Base-by-base conservation (phyloP, 345 rosid genomes). In the Arabidopsis suecica region DNA sequence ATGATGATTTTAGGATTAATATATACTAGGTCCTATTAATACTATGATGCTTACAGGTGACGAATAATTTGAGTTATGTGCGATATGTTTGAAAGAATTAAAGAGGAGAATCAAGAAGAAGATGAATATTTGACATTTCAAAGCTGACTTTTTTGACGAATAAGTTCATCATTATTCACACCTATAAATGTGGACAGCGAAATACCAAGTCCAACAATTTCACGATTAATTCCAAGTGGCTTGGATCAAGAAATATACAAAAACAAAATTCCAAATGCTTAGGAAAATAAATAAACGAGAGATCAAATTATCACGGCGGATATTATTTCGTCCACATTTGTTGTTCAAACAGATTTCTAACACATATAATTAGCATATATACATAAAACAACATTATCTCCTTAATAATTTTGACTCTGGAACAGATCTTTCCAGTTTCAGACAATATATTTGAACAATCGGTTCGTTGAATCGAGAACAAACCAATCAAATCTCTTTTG, bases 91-190 rank as follows among this genome's bases (percentile, higher is more conserved):
- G 54, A 51, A 51, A 6, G 2, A 16, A 16, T 32, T 20, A 7
- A 41, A 40, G 3, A 3, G 3, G 28, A 30, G 36, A 14, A 50
- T 48, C 12, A 4, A 4, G 18, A 16, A 73, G 64, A 20, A 54
- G 42, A 44, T 66, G 50, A 18, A 8, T 38, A 18, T 59, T 65
- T 58, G 68, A 59, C 68, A 49, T 59, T 68, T 67, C 55, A n/a
- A 59, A 20, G 22, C 73, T 58, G 67, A 30, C 59, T 38, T 67
- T 4, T 67, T 75, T 67, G 73, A 75, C 73, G 68, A 50, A 58
- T 48, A 37, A 36, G 51, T 50, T 49, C 25, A 74, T 59, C 47
- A 59, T 36, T 3, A 28, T 28, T 28, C 30, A 28, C 30, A 18
- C 30, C 54, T 38, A 55, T 65, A 44, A 54, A 33, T 55, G 58